These are phyloP conservation scores for Phytophthora chlamydospora DNA, from an alignment of 352 stramenopile genomes.

Conservation along the genomic window DNA sequence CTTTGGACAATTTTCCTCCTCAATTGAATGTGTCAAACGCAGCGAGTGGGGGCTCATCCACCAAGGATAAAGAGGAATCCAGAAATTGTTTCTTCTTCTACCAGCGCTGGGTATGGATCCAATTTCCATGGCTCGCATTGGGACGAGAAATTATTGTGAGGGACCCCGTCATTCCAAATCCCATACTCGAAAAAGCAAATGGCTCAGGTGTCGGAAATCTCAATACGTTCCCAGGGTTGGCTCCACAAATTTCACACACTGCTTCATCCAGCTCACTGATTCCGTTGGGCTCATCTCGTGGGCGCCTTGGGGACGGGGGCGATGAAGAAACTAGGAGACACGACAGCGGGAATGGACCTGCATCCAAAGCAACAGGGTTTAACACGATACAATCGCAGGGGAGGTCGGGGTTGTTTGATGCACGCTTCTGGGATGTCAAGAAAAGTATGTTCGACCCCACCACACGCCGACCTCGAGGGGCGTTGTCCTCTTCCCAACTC, in stretches of 20 bases:
- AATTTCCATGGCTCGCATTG: conserved; percentile 93
- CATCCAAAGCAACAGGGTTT: background rate
- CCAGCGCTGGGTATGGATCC: conserved; percentile 93
- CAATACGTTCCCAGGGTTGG: background rate
- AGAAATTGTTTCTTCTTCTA: conserved; percentile 90
- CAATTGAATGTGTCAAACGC: conserved; percentile 21
- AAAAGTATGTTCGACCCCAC: conserved; percentile 62
- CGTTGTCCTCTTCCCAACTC: conserved; percentile 53
- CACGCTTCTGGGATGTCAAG: conserved; percentile 76
- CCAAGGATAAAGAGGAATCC: conserved; percentile 51
- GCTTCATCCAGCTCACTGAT: conserved; percentile 18
- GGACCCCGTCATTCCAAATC: conserved; percentile 48
- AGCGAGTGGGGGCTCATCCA: conserved; percentile 7
- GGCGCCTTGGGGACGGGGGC: conserved; percentile 13
- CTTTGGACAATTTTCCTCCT: conserved; percentile 38
- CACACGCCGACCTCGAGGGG: conserved; percentile 43
- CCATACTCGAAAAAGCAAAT: conserved; percentile 38
- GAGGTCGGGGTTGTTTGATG: conserved; percentile 50
- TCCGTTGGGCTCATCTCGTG: conserved; percentile 16
- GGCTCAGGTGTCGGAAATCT: background rate
- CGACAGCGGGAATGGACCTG: conserved; percentile 2
- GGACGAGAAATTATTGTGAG: conserved; percentile 65
- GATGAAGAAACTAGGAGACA: conserved; percentile 34
- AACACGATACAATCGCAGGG: conserved; percentile 12
- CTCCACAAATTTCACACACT: conserved; percentile 4